Evolutionary conservation across 192 early-diverging fungal genomes (phyloP), one percentile per base, ranked within the genome.

Genomic region (Backusella morwellensis): DNA sequence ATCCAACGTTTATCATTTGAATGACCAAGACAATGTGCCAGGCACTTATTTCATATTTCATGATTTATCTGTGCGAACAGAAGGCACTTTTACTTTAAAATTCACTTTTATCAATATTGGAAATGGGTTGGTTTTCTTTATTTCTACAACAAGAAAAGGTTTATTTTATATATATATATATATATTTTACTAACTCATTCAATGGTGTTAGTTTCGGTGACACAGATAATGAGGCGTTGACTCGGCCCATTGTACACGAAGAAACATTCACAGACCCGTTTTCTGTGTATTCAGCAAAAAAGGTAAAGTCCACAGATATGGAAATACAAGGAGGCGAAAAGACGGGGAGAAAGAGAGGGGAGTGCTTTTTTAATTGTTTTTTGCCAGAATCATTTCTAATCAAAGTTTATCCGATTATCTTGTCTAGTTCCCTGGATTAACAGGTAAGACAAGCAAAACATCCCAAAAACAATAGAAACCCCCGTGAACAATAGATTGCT

Each of bases 11-110:
- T 81, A 81, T 21, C 34, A 86, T 21, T 70, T 90, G 41, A 81
- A 83, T 11, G 85, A 89, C 52, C 73, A 80, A 15, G 29, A 83
- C 12, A 88, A 88, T 35, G 81, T 85, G 70, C 84, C 82, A 8
- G 92, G 92, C 2, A 88, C 89, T 73, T 93, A 88, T 78, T 93
- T 93, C 85, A 89, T 89, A 52, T 93, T 92, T 73, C 90, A 91
- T 3, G 91, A 93, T 68, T 77, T 93, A 42, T 90, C 90, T 21
- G 89, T 93, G 29, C 82, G 92, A 6, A 90, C 91, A 4, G 91
- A 92, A 44, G 92, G 92, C 1, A 85, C 84, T 9, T 93, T 92
- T 52, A 86, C 86, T 0, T 79, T 93, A 23, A 90, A 88, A 47
- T 93, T 93, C 70, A 85, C 85, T 36, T 80, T 93, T 23, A 86